phyloP scores from a whole-genome alignment of 2,329 filamentous ascomycete genomes.

The Trichoderma sp. region DNA sequence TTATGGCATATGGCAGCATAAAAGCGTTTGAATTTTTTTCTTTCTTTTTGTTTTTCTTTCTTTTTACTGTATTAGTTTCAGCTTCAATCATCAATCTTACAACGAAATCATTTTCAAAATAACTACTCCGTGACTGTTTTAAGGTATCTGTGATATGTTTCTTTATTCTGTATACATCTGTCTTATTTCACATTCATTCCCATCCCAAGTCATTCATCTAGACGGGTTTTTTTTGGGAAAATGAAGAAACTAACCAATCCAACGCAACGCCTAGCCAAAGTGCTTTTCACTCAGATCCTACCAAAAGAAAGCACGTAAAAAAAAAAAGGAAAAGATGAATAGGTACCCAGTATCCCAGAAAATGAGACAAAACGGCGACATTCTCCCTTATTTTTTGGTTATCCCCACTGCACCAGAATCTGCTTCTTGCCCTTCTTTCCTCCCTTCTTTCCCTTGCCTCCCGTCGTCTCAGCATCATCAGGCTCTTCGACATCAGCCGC shows the following conservation, averaged over 20 bases:
- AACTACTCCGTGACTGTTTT: neutral
- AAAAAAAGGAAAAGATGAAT: neutral
- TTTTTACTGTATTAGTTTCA: neutral
- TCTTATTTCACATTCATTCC: neutral
- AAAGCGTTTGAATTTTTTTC: neutral
- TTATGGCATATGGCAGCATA: neutral
- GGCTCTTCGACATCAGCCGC: constrained; percentile 29
- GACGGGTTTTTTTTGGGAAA: neutral
- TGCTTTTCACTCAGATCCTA: neutral
- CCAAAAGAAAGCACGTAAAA: neutral
- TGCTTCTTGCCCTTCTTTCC: constrained; percentile 61
- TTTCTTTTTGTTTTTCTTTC: neutral
- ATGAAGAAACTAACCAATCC: neutral
- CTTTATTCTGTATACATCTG: neutral
- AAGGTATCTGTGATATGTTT: neutral
- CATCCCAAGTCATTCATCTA: neutral
- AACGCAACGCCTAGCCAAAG: neutral
- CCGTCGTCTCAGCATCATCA: constrained; percentile 30
- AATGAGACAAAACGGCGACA: neutral
- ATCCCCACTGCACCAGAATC: constrained; percentile 62
- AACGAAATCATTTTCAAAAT: no score
- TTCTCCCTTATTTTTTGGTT: neutral
- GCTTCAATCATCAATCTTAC: no score
- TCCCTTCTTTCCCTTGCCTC: constrained; percentile 53
- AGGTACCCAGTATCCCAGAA: neutral